These are phyloP conservation scores for Hyphopichia pseudoburtonii DNA, from an alignment of 1,139 yeast species.

Conservation along the genomic window DNA sequence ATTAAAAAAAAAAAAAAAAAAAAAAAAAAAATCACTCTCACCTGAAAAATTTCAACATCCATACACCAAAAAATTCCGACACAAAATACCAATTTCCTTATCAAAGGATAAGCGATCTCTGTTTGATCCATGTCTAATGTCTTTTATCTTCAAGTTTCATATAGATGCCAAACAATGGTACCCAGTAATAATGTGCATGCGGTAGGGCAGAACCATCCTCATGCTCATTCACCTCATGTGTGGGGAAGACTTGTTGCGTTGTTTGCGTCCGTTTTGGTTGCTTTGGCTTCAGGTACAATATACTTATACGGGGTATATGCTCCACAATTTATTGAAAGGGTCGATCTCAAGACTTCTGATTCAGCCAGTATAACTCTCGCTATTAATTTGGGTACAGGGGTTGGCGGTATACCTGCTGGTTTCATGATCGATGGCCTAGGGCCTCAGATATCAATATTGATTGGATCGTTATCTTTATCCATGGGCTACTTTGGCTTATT, in stretches of 20 bases:
- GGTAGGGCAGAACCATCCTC: background rate
- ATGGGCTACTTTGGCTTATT: constrained; percentile 38
- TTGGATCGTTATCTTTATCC: constrained; percentile 55
- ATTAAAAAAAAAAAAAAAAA: too few relatives aligned
- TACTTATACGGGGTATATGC: constrained; percentile 71
- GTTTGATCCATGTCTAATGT: too few relatives aligned
- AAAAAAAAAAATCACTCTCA: too few relatives aligned
- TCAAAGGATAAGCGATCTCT: too few relatives aligned
- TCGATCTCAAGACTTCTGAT: constrained; percentile 57
- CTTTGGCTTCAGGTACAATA: constrained; percentile 63
- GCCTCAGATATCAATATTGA: constrained; percentile 49
- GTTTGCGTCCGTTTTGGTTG: constrained; percentile 30
- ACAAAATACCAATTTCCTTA: too few relatives aligned
- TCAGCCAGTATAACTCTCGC: constrained; percentile 67
- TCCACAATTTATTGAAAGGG: constrained; percentile 61
- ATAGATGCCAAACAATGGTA: too few relatives aligned
- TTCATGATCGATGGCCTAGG: constrained; percentile 61
- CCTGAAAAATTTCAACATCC: too few relatives aligned
- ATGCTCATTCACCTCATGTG: background rate
- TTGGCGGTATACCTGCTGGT: constrained; percentile 73
- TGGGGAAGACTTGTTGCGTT: constrained; percentile 1
- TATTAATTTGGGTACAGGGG: constrained; percentile 60
- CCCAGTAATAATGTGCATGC: too few relatives aligned
- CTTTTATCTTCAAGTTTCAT: too few relatives aligned
- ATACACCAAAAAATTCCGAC: too few relatives aligned